Evolutionary conservation across 169 alveolate species (phyloP), one percentile per base, ranked within the genome.

Genomic region (Plasmodium vinckei): DNA sequence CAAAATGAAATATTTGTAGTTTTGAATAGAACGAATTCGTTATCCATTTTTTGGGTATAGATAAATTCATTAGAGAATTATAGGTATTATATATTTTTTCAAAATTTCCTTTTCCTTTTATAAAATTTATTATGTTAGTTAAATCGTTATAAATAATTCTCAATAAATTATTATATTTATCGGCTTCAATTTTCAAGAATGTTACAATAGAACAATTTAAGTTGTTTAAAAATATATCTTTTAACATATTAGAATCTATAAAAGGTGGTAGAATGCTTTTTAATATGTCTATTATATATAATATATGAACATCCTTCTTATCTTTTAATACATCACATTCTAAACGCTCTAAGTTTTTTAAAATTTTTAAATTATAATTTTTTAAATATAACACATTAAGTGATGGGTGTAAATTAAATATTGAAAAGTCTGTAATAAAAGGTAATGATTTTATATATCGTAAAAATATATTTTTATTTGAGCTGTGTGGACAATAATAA

Each of bases 401-500:
- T 51, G 82, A 82, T 23, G 90, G 75, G 27, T 82, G 90, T 67
- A 82, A 67, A 65, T 82, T 82, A 70, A 82, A 82, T 27, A 82
- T 82, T 53, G 90, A 82, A 82, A 82, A 82, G 23, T 82, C 90
- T 12, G 90, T 82, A 39, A 65, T 57, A 65, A 67, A 82, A 27
- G 67, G 67, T 39, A 82, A 82, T 3, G 90, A 82, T 71, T 82
- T 82, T 6, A 82, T 70, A 42, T 82, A 82, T 47, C 90, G 47
- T 67, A 82, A 70, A 54, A 82, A 82, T 5, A 82, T 68, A 51
- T 61, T 82, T 56, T 82, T 82, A 61, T 82, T 82, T 67, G 90
- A 82, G 68, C 90, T 82, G 49, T 82, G 84, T 12, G 90, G 90
- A 54, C 90, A 82, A 71, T 82, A 82, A 61, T 82, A 82, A 27